Base-by-base conservation (phyloP, 768 basidiomycete species). In the Dictyophora rubrovolvata region DNA sequence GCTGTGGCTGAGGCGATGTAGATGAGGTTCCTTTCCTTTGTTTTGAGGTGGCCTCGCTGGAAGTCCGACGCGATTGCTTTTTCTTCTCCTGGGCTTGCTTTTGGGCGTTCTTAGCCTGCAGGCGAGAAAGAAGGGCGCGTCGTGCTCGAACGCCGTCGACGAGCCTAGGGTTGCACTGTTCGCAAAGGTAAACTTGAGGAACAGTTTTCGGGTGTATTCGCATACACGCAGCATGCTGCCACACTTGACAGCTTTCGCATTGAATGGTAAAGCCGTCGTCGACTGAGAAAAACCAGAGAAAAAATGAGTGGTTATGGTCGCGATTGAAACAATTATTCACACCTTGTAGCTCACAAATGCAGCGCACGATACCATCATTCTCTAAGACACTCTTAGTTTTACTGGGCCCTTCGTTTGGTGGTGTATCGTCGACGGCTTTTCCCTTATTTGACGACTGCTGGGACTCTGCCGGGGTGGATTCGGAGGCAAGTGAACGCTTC, bases 231-330 rank as follows among this genome's bases (percentile, higher is more conserved):
- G n/a, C n/a, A n/a, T n/a, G n/a, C n/a, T n/a, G n/a, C n/a, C n/a
- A 93, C 42, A 85, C 79, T 20, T 78, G 79, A 67, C 92, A 94
- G 53, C 74, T 68, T 69, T 93, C 92, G 72, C 92, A 94, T 10
- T 86, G 87, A 62, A 93, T 88, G 10, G 84, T 86, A 69, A 86
- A 89, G 20, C 90, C 90, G 68, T 91, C 89, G 70, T 91, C 91
- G 66, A 48, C 54, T 55, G 33, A 12, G n/a, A 5, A 37, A n/a
- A n/a, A n/a, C n/a, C n/a, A n/a, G n/a, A 18, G n/a, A 22, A 17
- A 4, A n/a, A 4, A 36, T 14, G 12, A 12, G n/a, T 14, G 42
- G n/a, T 4, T n/a, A 14, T n/a, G 10, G 10, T n/a, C 4, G 11
- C 42, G 3, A n/a, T 42, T 42, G 42, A 2, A n/a, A 14, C 11